A percentile compares a stretch with the other conserved stretches of the same genome.
Conservation (phyloP, 2,329 filamentous ascomycete species). For the Scopulariopsis brevicaulis region DNA sequence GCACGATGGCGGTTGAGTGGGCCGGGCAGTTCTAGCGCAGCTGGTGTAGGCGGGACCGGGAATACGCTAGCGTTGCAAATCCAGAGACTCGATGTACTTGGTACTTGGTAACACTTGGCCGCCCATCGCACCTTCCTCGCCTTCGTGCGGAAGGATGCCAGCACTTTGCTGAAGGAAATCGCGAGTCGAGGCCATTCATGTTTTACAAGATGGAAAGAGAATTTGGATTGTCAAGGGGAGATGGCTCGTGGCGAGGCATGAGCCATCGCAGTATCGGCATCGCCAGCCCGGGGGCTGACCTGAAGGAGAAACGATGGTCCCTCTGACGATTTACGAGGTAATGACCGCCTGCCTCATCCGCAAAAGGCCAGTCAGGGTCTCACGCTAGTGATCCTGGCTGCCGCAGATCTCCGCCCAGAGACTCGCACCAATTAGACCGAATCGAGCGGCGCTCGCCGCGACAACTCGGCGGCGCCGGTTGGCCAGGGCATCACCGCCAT, state of each 20-base stretch:
- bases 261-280: not conserved
- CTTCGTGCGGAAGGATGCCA: too few relatives aligned
- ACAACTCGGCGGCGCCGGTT: not conserved
- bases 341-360: not conserved
- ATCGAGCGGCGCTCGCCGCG: not conserved
- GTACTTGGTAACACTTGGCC: not conserved
- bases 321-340: not conserved
- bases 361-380: not conserved
- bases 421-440: not conserved
- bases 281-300: not conserved
- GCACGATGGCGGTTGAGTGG: not conserved
- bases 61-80: not conserved
- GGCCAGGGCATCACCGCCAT: not conserved
- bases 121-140: too few relatives aligned
- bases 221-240: not conserved
- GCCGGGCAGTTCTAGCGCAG: not conserved
- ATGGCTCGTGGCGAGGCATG: not conserved
- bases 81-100: not conserved
- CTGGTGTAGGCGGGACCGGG: not conserved
- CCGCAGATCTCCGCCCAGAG: not conserved
- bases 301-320: not conserved
- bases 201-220: not conserved
- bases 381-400: not conserved
- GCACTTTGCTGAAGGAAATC: not conserved
- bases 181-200: not conserved